phyloP scores from a whole-genome alignment of 1,284 basidiomycete species.

The Leucoagaricus sp. region DNA sequence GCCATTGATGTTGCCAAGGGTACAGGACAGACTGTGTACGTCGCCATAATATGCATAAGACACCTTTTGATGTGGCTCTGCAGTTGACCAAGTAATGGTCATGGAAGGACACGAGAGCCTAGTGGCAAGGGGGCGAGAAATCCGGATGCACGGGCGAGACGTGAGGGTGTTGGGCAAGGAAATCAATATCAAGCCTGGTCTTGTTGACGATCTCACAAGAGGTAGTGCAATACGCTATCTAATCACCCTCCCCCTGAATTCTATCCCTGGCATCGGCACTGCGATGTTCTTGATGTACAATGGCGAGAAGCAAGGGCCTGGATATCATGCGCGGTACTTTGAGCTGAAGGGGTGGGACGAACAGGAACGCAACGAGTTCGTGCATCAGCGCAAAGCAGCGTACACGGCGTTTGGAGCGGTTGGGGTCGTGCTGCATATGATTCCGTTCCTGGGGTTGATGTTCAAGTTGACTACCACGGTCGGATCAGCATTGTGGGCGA shows the following conservation, averaged over 20 bases:
- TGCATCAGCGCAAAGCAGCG: constrained; percentile 45
- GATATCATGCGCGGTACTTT: constrained; percentile 69
- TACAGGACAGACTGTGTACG: constrained; percentile 40
- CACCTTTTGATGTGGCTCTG: constrained; percentile 8
- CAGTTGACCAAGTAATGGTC: constrained; percentile 46
- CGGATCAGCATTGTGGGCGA: constrained; percentile 75
- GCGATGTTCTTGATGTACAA: constrained; percentile 60
- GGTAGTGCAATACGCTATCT: constrained; percentile 46
- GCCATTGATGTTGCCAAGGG: constrained; percentile 47
- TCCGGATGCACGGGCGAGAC: constrained; percentile 29
- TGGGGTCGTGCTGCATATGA: constrained; percentile 59
- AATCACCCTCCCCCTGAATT: constrained; percentile 61
- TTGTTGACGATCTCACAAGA: constrained; percentile 33
- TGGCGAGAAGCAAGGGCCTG: constrained; percentile 55
- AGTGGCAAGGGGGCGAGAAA: constrained; percentile 38
- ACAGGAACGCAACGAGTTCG: constrained; percentile 49
- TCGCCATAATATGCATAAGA: constrained; percentile 22
- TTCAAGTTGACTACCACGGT: constrained; percentile 55
- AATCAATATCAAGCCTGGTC: constrained; percentile 33
- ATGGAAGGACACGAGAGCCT: constrained; percentile 42
- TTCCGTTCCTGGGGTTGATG: constrained; percentile 50
- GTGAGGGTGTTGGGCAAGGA: constrained; percentile 38
- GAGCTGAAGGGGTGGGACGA: constrained; percentile 61
- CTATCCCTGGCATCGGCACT: constrained; percentile 69
- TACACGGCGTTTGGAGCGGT: constrained; percentile 62